Evolutionary conservation across 2,329 filamentous ascomycete genomes (phyloP), one percentile per base, ranked within the genome.

Genomic region (Chalaropsis thielavioides): DNA sequence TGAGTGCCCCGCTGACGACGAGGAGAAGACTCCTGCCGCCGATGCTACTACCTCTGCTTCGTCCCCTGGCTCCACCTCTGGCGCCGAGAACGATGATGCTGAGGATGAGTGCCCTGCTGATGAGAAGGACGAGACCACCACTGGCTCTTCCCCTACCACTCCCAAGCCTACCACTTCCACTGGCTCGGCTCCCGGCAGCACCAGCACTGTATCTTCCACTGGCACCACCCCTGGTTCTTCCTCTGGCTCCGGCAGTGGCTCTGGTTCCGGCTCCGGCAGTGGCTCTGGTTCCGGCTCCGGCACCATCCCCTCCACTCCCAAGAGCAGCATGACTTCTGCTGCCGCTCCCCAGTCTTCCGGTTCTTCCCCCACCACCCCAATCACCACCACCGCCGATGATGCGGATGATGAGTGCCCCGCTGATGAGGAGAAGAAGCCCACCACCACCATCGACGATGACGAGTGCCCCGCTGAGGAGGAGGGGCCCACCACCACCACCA

Each of bases 381-480:
- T 40, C 24, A 19, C 61, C n/a, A 24, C 62, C 24, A 58, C 5
- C 49, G 4, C 62, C 13, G 54, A 38, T 5, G 24, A 38, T 22
- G 44, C 11, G 11, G 62, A 49, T 2, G 58, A 43, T 6, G 58
- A 51, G 41, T 65, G 58, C 41, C 43, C 58, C 13, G 40, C 43
- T 24, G 63, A 64, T 10, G 64, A 65, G 15, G 58, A 61, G 27
- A 58, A 65, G n/a, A 51, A 64, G 22, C 38, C 35, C 41, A 46
- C 35, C 13, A 13, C 24, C 1, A 38, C 15, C 17, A 43, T 22
- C 38, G 58, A 51, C 6, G 64, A 65, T 1, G 64, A 65, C 7
- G 64, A 65, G 17, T 61, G 43, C 58, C 41, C 64, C 27, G 58
- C 64, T 8, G 46, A 66, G 1, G 59, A 62, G 22, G 62, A 64